These are phyloP conservation scores for Aspergillus felis DNA, from an alignment of 2,329 filamentous ascomycete genomes.

Conservation along the genomic window DNA sequence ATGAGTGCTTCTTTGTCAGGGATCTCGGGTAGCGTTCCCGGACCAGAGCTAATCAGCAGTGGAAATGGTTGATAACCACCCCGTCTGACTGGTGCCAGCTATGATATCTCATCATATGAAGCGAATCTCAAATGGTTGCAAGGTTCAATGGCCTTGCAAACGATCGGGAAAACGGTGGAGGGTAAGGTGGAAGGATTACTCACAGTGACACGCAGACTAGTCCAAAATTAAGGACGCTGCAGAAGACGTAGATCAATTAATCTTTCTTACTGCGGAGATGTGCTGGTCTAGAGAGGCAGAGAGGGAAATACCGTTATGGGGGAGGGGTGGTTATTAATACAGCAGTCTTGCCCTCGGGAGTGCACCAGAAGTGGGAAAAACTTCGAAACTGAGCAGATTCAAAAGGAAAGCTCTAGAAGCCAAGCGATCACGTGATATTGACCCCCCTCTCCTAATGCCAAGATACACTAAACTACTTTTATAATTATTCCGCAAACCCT, in stretches of 20 bases:
- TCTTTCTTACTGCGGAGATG: slow-evolving; percentile 8
- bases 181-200: slow-evolving; percentile 8
- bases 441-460: too few relatives aligned
- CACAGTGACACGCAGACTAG: slow-evolving; percentile 16
- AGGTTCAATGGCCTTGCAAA: background rate
- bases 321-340: slow-evolving; percentile 13
- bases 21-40: slow-evolving; percentile 42
- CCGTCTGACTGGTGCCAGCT: slow-evolving; percentile 67
- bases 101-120: slow-evolving; percentile 53
- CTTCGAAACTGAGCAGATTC: slow-evolving; percentile 11
- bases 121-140: slow-evolving; percentile 5
- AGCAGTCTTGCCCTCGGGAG: background rate
- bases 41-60: slow-evolving; percentile 58
- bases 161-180: background rate
- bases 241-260: slow-evolving; percentile 19
- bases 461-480: too few relatives aligned
- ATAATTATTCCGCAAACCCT: too few relatives aligned
- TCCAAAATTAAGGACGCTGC: slow-evolving; percentile 12
- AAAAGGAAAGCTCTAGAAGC: slow-evolving; percentile 40
- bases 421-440: slow-evolving; percentile 17
- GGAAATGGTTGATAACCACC: slow-evolving; percentile 58
- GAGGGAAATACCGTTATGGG: slow-evolving; percentile 11
- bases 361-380: slow-evolving; percentile 14
- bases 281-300: slow-evolving; percentile 6
- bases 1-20: slow-evolving; percentile 21